A percentile compares a stretch with the other conserved stretches of the same genome.
Conservation (phyloP, 164 flowering plant genomes). For the Pachysandra terminalis region DNA sequence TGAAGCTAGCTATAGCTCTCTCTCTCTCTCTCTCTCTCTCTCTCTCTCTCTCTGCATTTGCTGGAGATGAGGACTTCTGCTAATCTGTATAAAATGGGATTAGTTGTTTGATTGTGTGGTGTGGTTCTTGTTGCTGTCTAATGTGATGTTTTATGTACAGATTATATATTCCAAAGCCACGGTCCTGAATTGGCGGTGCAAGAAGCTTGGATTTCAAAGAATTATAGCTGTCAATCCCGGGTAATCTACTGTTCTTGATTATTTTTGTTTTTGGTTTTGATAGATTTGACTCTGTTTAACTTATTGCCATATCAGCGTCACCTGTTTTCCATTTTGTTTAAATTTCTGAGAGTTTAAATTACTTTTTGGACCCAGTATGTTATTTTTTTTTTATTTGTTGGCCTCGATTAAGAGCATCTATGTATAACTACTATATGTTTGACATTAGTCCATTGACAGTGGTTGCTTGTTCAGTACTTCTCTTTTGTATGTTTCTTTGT, state of each 20-base stretch:
- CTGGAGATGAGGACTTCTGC: too few species aligned
- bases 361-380: not conserved
- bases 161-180: not conserved
- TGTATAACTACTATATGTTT: not conserved
- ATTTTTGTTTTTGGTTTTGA: too few species aligned
- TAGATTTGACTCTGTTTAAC: not conserved
- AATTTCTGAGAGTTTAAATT: not conserved
- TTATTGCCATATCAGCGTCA: not conserved
- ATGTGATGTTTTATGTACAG: not conserved
- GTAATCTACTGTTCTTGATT: not conserved
- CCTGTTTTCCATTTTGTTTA: not conserved
- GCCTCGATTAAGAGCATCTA: not conserved
- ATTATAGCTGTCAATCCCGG: not conserved
- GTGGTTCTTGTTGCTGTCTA: not conserved
- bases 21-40: too few species aligned
- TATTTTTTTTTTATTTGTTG: too few species aligned
- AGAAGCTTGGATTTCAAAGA: not conserved
- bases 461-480: not conserved
- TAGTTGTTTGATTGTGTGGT: not conserved
- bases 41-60: too few species aligned
- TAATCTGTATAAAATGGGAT: not conserved
- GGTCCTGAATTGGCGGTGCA: not conserved
- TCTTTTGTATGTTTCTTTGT: conserved; percentile 4
- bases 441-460: not conserved
- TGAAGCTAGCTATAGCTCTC: not conserved